Evolutionary conservation across 305 asterid genomes (phyloP).

Genomic region (Plantago lanceolata): DNA sequence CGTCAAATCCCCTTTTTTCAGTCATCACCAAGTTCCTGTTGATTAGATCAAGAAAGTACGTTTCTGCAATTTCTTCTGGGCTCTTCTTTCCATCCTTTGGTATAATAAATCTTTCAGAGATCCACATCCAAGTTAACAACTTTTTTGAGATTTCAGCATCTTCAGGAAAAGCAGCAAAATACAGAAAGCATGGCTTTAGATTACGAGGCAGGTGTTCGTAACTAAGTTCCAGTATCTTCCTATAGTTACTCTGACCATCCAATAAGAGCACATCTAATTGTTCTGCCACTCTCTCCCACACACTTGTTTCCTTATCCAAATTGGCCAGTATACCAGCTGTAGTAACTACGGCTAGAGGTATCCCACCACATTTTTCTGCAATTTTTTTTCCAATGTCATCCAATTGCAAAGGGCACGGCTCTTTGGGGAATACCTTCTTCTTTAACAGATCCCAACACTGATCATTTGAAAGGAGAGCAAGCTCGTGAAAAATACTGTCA

Average conservation of each 20-base stretch:
- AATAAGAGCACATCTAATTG: neutral
- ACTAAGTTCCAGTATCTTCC: slow-evolving; percentile 1
- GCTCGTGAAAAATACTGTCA: neutral
- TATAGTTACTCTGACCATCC: neutral
- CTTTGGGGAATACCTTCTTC: slow-evolving; percentile 3
- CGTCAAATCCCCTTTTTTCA: neutral
- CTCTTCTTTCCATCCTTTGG: neutral
- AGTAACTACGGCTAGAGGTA: neutral
- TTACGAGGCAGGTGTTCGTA: neutral
- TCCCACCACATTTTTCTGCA: neutral
- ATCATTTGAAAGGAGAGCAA: neutral
- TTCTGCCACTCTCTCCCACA: neutral
- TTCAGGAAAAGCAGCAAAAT: neutral
- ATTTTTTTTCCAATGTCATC: neutral
- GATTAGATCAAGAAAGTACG: neutral
- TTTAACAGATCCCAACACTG: neutral
- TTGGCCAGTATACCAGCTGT: neutral
- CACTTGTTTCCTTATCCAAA: neutral
- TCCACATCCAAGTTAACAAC: neutral
- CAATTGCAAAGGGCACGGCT: neutral
- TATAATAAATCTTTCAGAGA: neutral
- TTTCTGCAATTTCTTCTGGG: neutral
- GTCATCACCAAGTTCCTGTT: neutral
- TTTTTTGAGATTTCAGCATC: neutral
- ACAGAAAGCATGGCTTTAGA: slow-evolving; percentile 3